Evolutionary conservation across 768 basidiomycete species (phyloP).

Genomic region (Tulasnella sp.): DNA sequence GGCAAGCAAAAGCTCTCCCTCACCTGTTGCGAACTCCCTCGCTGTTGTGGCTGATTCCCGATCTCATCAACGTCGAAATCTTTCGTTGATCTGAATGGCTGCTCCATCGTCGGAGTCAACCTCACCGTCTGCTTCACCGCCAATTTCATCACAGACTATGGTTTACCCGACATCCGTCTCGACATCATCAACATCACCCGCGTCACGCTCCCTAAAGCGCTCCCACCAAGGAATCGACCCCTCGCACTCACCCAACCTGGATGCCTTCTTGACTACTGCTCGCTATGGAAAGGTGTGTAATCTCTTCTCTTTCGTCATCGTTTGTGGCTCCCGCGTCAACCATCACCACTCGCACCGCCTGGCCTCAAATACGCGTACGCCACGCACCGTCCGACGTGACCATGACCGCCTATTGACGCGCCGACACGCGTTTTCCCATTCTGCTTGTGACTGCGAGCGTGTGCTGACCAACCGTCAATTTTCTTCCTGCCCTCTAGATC

Average conservation of each 20-base stretch:
- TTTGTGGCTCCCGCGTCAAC: not conserved
- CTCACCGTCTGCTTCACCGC: too few species aligned
- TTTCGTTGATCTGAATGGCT: too few species aligned
- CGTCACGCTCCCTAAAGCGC: too few species aligned
- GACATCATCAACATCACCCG: too few species aligned
- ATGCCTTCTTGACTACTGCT: constrained; percentile 50
- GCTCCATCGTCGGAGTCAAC: too few species aligned
- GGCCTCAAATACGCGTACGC: not conserved
- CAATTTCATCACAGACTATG: too few species aligned
- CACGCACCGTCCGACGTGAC: not conserved
- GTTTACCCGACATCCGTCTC: too few species aligned
- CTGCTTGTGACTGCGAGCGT: constrained; percentile 14
- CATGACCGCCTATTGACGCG: not conserved
- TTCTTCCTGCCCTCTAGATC: constrained; percentile 37
- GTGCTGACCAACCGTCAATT: not conserved
- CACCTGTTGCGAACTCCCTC: too few species aligned
- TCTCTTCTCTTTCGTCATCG: constrained; percentile 11
- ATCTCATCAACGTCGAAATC: too few species aligned
- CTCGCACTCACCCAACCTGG: constrained; percentile 53
- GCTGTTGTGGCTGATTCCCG: too few species aligned
- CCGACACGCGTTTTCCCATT: constrained; percentile 2
- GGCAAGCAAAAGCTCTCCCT: too few species aligned
- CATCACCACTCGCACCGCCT: constrained; percentile 5
- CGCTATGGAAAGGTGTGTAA: constrained; percentile 58
- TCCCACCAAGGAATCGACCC: too few species aligned